These are phyloP conservation scores for Aspergillus incahuasiensis DNA, from an alignment of 495 filamentous ascomycete species.

Conservation along the genomic window DNA sequence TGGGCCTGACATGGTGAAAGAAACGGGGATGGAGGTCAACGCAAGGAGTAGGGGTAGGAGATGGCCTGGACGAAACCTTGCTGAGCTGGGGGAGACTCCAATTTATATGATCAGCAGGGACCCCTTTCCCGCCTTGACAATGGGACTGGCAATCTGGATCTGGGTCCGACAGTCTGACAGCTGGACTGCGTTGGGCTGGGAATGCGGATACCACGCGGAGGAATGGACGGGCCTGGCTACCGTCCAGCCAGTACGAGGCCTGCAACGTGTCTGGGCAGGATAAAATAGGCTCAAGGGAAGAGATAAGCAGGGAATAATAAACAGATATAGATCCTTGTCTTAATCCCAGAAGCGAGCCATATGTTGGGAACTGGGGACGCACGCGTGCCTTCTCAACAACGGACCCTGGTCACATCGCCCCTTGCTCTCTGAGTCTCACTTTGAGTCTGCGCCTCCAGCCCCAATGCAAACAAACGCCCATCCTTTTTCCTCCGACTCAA, in stretches of 20 bases:
- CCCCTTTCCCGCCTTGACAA: background rate
- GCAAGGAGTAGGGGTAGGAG: background rate
- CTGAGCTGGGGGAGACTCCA: background rate
- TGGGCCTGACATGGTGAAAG: background rate
- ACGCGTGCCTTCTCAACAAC: background rate
- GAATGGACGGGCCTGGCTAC: background rate
- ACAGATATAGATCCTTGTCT: background rate
- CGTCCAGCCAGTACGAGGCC: background rate
- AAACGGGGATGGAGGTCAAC: too few species aligned
- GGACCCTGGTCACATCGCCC: too few species aligned
- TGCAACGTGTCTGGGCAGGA: background rate
- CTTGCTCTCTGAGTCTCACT: too few species aligned
- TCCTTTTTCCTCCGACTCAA: background rate
- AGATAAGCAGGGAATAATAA: constrained; percentile 8
- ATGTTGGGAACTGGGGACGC: too few species aligned
- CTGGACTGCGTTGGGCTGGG: background rate
- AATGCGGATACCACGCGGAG: background rate
- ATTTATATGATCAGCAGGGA: constrained; percentile 4
- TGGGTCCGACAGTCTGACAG: background rate
- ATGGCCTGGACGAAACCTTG: too few species aligned
- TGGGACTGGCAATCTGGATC: too few species aligned
- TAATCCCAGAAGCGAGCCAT: too few species aligned
- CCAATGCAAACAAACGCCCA: too few species aligned
- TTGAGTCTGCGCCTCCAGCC: too few species aligned
- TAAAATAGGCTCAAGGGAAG: constrained; percentile 16